Conservation (phyloP, 306 rosid genomes). For the Nissolia schottii region DNA sequence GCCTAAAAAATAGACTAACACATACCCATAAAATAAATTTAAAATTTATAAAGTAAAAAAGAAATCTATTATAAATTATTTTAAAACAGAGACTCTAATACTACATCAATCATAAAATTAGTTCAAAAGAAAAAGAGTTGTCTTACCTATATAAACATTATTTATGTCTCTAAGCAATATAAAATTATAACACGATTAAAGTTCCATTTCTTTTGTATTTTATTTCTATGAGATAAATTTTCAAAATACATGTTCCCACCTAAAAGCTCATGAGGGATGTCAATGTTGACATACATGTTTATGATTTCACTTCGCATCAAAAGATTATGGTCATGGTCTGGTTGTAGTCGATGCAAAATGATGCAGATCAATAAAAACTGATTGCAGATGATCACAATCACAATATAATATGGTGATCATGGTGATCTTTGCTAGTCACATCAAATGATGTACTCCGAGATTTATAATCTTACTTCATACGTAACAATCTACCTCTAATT, state of each 20-base stretch:
- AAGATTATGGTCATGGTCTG: not conserved
- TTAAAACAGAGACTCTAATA: no score
- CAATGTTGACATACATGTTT: not conserved
- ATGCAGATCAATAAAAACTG: not conserved
- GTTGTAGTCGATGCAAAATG: not conserved
- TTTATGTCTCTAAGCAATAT: no score
- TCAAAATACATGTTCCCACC: not conserved
- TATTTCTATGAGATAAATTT: not conserved
- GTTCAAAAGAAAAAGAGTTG: no score
- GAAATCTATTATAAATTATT: no score
- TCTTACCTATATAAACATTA: no score
- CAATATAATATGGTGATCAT: not conserved
- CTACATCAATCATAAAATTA: no score
- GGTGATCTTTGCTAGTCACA: no score
- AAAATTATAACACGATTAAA: no score
- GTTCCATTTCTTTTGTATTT: no score
- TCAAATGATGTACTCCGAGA: not conserved
- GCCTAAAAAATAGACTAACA: no score
- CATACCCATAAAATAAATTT: no score
- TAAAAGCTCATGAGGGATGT: not conserved
- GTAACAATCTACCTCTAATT: not conserved
- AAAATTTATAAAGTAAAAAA: no score
- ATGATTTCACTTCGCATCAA: not conserved
- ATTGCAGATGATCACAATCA: not conserved
- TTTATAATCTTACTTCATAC: not conserved